Percentiles rank a stretch among this genome's conserved stretches.
Evolutionary conservation across 208 protist species (phyloP).

Genomic region (Phytomonas sp.): DNA sequence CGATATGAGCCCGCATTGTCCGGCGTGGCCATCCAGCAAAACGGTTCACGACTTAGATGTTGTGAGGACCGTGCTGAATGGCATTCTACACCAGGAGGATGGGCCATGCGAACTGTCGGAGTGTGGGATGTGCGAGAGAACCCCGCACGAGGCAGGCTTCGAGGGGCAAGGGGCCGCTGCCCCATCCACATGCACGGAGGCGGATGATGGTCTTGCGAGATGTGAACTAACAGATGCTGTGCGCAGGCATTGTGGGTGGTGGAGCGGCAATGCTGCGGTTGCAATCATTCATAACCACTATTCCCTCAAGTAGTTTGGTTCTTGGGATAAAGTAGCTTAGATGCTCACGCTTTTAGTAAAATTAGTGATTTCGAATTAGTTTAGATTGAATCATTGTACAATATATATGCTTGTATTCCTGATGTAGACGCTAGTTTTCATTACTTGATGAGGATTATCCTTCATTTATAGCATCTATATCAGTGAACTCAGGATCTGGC

Average conservation of each 20-base stretch:
- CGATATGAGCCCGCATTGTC: background rate
- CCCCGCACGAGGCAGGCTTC: too few species aligned
- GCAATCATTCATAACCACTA: slow-evolving; percentile 52
- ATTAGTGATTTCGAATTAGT: background rate
- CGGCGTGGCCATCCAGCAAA: background rate
- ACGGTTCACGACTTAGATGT: slow-evolving; percentile 17
- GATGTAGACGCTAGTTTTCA: slow-evolving; percentile 1
- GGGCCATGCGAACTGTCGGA: slow-evolving; percentile 27
- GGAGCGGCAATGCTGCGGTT: slow-evolving; percentile 28
- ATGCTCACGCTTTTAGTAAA: background rate
- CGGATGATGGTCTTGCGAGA: background rate
- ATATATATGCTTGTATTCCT: slow-evolving; percentile 7
- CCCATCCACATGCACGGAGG: too few species aligned
- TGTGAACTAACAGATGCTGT: background rate
- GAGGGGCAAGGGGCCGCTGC: background rate
- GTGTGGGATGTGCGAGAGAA: slow-evolving; percentile 21
- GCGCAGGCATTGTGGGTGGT: background rate
- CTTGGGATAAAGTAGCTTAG: too few species aligned
- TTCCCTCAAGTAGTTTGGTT: slow-evolving; percentile 8
- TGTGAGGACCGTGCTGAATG: slow-evolving; percentile 25
- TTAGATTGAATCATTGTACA: slow-evolving; percentile 1
- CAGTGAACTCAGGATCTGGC: too few species aligned
- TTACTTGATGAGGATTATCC: slow-evolving; percentile 5
- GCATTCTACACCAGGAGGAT: slow-evolving; percentile 13
- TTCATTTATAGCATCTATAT: slow-evolving; percentile 1